Evolutionary conservation across 208 protist genomes (phyloP).

Genomic region (Acanthamoeba rhysodes): DNA sequence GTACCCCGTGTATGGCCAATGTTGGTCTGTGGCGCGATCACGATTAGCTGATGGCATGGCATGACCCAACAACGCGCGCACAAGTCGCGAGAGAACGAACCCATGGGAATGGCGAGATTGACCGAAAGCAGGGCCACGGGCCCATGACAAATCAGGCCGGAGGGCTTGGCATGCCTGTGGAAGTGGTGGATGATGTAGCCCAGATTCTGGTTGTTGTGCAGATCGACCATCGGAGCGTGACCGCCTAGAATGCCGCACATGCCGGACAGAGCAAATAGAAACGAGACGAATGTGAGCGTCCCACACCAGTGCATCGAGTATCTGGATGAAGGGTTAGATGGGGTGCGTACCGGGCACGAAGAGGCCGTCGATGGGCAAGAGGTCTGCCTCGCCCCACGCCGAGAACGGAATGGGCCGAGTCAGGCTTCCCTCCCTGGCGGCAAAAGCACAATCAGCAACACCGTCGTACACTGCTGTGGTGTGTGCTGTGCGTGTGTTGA

Average conservation of each 20-base stretch:
- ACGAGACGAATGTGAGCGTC: background rate
- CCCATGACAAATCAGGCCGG: background rate
- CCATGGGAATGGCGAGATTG: slow-evolving; percentile 6
- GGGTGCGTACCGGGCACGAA: slow-evolving; percentile 16
- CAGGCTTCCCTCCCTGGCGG: background rate
- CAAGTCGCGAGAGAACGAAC: background rate
- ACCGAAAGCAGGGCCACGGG: background rate
- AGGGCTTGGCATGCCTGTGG: slow-evolving; percentile 1
- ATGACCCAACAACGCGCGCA: background rate
- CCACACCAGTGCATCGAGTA: no score
- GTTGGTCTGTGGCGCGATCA: background rate
- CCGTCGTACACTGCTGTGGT: no score
- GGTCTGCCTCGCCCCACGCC: slow-evolving; percentile 11
- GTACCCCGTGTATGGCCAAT: slow-evolving; percentile 9
- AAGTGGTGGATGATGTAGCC: slow-evolving; percentile 43
- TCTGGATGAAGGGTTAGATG: no score
- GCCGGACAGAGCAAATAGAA: background rate
- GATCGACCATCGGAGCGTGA: slow-evolving; percentile 1
- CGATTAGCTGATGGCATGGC: background rate
- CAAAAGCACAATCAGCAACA: background rate
- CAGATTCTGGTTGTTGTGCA: slow-evolving; percentile 34
- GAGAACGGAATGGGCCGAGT: background rate
- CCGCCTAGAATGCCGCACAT: background rate
- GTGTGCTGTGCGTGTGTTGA: background rate
- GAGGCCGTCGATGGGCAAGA: background rate